A percentile compares a stretch with the other conserved stretches of the same genome.
phyloP scores from a whole-genome alignment of 192 early-diverging fungal genomes.

The Chytriomyces confervae region DNA sequence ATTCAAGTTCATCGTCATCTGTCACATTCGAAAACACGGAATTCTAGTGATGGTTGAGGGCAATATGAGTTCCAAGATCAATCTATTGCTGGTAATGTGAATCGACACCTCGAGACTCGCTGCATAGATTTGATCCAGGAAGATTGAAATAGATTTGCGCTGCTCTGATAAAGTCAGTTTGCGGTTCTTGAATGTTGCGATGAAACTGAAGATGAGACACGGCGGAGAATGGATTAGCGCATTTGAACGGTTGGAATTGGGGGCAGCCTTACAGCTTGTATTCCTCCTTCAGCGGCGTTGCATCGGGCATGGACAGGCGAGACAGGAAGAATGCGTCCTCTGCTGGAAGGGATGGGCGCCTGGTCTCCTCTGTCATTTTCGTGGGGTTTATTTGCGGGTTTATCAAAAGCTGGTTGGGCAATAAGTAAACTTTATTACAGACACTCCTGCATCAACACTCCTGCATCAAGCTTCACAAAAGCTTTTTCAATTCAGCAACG shows the following conservation, averaged over 20 bases:
- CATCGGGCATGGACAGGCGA: constrained; percentile 43
- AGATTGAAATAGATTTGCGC: constrained; percentile 49
- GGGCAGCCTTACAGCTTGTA: constrained; percentile 35
- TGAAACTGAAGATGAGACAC: constrained; percentile 40
- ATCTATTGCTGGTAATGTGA: constrained; percentile 5
- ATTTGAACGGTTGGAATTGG: background rate
- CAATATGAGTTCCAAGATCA: background rate
- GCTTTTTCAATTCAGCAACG: constrained; percentile 65
- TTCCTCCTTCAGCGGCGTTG: constrained; percentile 44
- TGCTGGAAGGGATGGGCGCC: constrained; percentile 43
- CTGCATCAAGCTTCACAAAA: constrained; percentile 26
- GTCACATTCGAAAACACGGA: constrained; percentile 40
- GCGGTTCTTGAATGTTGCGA: constrained; percentile 45
- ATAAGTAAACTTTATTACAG: too few relatives aligned
- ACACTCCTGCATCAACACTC: too few relatives aligned
- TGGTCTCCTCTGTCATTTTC: background rate
- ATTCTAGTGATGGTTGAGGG: constrained; percentile 35
- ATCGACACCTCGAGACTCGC: constrained; percentile 41
- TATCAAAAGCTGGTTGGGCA: background rate
- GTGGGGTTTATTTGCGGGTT: background rate
- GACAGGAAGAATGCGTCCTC: constrained; percentile 55
- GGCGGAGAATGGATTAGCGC: too few relatives aligned
- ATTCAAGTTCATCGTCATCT: constrained; percentile 50
- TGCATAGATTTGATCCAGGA: constrained; percentile 45
- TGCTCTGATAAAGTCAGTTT: constrained; percentile 44